Conservation (phyloP, 2,329 filamentous ascomycete genomes). For the Cytospora paraplurivora region DNA sequence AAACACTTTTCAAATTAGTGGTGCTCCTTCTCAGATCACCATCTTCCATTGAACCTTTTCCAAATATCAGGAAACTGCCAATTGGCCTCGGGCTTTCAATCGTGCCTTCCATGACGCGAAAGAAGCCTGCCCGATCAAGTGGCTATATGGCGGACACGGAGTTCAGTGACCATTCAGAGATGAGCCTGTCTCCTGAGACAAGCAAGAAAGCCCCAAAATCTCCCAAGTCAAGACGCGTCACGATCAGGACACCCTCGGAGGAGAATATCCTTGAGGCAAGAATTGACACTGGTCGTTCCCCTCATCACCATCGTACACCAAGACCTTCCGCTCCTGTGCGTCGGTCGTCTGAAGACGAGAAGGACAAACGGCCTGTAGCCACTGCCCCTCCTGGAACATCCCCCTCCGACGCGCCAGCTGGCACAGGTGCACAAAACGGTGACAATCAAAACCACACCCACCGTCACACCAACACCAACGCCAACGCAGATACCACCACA, state of each 20-base stretch:
- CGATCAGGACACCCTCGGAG: conserved; percentile 20
- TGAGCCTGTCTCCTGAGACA: not conserved
- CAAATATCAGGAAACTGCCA: not conserved
- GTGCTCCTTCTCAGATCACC: not conserved
- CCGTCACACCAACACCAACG: not conserved
- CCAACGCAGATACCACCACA: too few species aligned
- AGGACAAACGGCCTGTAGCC: not conserved
- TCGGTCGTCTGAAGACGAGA: not conserved
- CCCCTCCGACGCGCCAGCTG: conserved; percentile 20
- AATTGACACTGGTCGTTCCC: not conserved
- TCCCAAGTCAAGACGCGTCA: conserved; percentile 10
- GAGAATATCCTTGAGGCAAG: conserved; percentile 13
- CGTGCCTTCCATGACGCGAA: conserved; percentile 17
- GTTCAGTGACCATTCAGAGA: conserved; percentile 10
- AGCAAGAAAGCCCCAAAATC: conserved; percentile 7
- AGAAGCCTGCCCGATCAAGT: not conserved
- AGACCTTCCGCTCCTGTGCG: conserved; percentile 3
- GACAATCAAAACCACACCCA: conserved; percentile 31
- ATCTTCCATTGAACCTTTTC: not conserved
- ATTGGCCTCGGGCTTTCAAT: not conserved
- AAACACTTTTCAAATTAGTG: too few species aligned
- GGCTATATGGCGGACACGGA: conserved; percentile 17
- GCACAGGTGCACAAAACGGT: conserved; percentile 16
- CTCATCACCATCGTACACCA: not conserved
- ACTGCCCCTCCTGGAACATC: conserved; percentile 4